Conservation (phyloP, 768 basidiomycete genomes). For the Pisolithus marmoratus region DNA sequence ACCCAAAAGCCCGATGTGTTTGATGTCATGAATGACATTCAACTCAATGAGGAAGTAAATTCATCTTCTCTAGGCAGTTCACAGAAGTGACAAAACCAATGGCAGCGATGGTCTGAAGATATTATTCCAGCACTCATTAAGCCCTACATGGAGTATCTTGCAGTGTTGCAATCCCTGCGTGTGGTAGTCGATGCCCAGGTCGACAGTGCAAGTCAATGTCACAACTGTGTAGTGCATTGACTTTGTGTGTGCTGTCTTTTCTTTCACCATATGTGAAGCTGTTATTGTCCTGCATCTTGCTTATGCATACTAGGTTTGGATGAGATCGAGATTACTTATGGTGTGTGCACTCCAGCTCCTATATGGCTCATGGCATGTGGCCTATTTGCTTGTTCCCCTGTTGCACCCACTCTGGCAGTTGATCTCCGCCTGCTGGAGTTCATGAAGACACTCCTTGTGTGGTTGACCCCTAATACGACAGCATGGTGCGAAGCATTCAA, state of each 20-base stretch:
- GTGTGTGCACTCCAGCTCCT: slow-evolving; percentile 11
- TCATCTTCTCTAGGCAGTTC: neutral
- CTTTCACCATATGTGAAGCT: neutral
- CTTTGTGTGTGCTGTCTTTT: neutral
- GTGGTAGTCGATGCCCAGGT: neutral
- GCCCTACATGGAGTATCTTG: neutral
- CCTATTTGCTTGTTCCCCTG: slow-evolving; percentile 25
- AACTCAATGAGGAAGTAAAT: no score
- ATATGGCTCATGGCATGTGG: slow-evolving; percentile 19
- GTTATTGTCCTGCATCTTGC: no score
- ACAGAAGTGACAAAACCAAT: neutral
- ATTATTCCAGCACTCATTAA: neutral
- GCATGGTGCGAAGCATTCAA: slow-evolving; percentile 9
- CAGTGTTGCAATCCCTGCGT: neutral
- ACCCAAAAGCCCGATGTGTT: no score
- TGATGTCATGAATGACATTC: neutral
- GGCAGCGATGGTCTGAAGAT: neutral
- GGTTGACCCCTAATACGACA: slow-evolving; percentile 7
- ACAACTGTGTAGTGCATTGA: neutral
- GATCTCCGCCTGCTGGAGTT: slow-evolving; percentile 29
- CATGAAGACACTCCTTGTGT: no score
- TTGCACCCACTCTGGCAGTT: slow-evolving; percentile 25
- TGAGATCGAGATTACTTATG: slow-evolving; percentile 4
- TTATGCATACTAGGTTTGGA: slow-evolving; percentile 1
- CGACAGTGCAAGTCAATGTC: neutral